Percentiles rank a stretch among this genome's conserved stretches.
These are phyloP conservation scores for Chaetomium globosum DNA, from an alignment of 2,329 filamentous ascomycete species.

Conservation along the genomic window DNA sequence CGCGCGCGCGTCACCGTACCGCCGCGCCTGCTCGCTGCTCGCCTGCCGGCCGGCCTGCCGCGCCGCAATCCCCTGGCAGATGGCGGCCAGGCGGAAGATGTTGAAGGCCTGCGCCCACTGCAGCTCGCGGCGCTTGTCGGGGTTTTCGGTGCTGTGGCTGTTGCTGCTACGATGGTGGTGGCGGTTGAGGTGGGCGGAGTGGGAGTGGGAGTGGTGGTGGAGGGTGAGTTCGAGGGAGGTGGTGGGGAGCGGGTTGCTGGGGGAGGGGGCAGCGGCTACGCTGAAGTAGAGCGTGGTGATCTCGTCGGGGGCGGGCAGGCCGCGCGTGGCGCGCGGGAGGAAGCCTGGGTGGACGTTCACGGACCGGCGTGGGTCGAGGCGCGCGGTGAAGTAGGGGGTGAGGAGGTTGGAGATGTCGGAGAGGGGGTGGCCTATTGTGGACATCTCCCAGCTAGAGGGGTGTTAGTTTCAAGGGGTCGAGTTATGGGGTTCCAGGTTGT, in stretches of 20 bases:
- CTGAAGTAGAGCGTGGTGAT: slow-evolving; percentile 46
- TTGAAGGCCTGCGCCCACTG: slow-evolving; percentile 65
- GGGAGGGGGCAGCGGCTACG: slow-evolving; percentile 40
- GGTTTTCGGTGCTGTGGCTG: slow-evolving; percentile 39
- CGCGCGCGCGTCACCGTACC: slow-evolving; percentile 69
- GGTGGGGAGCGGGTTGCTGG: slow-evolving; percentile 13
- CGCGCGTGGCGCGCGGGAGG: slow-evolving; percentile 63
- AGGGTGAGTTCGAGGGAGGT: slow-evolving; percentile 32
- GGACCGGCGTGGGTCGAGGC: slow-evolving; percentile 37
- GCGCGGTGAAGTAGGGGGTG: slow-evolving; percentile 51
- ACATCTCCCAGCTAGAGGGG: slow-evolving; percentile 82
- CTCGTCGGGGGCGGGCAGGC: slow-evolving; percentile 48
- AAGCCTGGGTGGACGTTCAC: slow-evolving; percentile 54
- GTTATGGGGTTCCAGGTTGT: not conserved
- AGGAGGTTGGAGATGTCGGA: slow-evolving; percentile 85
- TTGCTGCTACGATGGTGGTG: not conserved
- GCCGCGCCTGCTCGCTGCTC: slow-evolving; percentile 77
- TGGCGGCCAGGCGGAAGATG: slow-evolving; percentile 62
- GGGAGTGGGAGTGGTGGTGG: slow-evolving; percentile 43
- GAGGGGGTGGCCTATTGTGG: slow-evolving; percentile 92
- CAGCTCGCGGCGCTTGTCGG: slow-evolving; percentile 51
- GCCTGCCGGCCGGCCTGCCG: slow-evolving; percentile 83
- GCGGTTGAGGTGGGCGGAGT: not conserved
- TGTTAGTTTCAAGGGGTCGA: not conserved
- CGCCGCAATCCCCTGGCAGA: slow-evolving; percentile 88